Evolutionary conservation across 1,139 yeast species (phyloP).

Genomic region (Hyphopichia fennica): DNA sequence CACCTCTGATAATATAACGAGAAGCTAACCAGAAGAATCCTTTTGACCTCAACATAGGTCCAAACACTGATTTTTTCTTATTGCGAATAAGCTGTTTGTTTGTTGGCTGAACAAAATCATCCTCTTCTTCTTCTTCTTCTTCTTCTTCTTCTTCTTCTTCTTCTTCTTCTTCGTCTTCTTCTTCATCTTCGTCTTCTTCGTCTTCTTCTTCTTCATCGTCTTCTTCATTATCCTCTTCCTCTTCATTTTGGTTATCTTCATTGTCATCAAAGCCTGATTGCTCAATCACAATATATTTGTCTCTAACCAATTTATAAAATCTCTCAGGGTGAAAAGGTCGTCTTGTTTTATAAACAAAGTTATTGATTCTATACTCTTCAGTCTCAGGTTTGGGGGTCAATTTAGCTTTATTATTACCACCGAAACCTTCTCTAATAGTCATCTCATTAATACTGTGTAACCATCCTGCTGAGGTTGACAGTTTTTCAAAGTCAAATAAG

Average conservation of each 20-base stretch:
- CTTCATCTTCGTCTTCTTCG: constrained; percentile 8
- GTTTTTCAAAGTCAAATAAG: constrained; percentile 38
- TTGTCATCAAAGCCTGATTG: constrained; percentile 13
- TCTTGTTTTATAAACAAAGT: constrained; percentile 39
- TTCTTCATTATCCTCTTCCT: constrained; percentile 7
- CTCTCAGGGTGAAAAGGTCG: constrained; percentile 47
- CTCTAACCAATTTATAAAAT: constrained; percentile 31
- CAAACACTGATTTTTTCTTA: constrained; percentile 35
- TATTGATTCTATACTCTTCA: constrained; percentile 44
- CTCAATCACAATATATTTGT: constrained; percentile 34
- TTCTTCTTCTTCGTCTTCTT: constrained; percentile 13
- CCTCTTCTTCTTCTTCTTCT: constrained; percentile 5
- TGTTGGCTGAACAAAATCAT: constrained; percentile 17
- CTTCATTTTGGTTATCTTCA: constrained; percentile 9
- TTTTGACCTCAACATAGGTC: constrained; percentile 38
- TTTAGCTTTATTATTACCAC: constrained; percentile 17
- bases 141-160: constrained; percentile 13
- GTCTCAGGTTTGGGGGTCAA: constrained; percentile 28
- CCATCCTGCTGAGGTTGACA: constrained; percentile 48
- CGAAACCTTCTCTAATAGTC: constrained; percentile 35
- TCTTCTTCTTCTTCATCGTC: constrained; percentile 11
- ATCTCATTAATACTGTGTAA: constrained; percentile 42
- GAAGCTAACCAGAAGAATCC: constrained; percentile 52
- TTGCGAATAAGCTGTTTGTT: constrained; percentile 25
- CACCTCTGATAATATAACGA: constrained; percentile 39